These are phyloP conservation scores for Agaricales sp. DNA, from an alignment of 1,284 basidiomycete genomes.

Conservation along the genomic window DNA sequence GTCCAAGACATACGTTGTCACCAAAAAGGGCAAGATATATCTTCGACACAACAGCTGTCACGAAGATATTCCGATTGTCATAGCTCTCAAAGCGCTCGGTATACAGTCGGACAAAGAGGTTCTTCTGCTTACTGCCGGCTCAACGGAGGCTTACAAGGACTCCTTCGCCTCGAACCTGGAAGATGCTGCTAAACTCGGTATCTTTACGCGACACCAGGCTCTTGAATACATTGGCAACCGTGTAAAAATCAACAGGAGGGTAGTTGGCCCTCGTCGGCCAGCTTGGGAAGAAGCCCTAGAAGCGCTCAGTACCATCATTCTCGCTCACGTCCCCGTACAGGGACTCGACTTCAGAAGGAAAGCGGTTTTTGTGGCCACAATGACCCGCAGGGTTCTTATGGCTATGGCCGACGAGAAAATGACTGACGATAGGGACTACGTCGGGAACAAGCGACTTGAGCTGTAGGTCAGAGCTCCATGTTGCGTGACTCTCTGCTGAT, in stretches of 20 bases:
- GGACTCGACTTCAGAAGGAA: constrained; percentile 91
- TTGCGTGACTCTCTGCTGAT: too few species aligned
- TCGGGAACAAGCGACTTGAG: constrained; percentile 98
- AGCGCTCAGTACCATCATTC: constrained; percentile 92
- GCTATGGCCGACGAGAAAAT: constrained; percentile 95
- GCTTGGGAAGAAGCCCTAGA: constrained; percentile 93
- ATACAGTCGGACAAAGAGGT: constrained; percentile 98
- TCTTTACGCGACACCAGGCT: constrained; percentile 91
- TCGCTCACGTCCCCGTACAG: constrained; percentile 93
- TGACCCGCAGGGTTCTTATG: constrained; percentile 95
- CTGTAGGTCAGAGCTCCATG: constrained; percentile 48
- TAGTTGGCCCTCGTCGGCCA: constrained; percentile 75
- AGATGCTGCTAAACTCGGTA: constrained; percentile 83
- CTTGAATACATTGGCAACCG: constrained; percentile 92
- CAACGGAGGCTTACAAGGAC: constrained; percentile 82
- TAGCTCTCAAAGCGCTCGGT: constrained; percentile 94
- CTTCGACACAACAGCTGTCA: constrained; percentile 98
- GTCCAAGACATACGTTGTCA: constrained; percentile 96
- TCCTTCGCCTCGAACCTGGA: constrained; percentile 91
- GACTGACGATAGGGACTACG: constrained; percentile 98
- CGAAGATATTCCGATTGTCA: constrained; percentile 94
- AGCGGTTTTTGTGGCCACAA: constrained; percentile 95
- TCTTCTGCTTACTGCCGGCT: constrained; percentile 88
- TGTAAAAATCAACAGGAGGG: constrained; percentile 81
- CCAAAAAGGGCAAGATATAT: constrained; percentile 91